These are phyloP conservation scores for Pterulicium gracile DNA, from an alignment of 1,284 basidiomycete genomes.

Conservation along the genomic window DNA sequence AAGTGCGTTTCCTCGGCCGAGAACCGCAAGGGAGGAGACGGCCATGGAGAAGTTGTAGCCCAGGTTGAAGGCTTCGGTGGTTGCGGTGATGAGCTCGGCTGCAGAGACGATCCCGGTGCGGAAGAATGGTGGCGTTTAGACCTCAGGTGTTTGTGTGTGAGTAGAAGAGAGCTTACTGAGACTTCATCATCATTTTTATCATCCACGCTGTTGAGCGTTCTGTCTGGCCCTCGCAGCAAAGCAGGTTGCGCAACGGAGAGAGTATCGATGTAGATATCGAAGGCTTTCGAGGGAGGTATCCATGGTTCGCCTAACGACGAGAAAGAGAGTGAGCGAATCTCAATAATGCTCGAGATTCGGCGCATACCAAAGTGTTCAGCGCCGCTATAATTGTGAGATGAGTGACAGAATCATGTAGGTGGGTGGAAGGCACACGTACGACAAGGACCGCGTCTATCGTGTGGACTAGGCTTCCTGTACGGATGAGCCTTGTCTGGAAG, in stretches of 20 bases:
- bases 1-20: background rate
- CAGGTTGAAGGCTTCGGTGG: background rate
- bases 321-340: background rate
- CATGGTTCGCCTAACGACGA: conserved; percentile 1
- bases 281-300: conserved; percentile 1
- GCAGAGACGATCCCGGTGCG: background rate
- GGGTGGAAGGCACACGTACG: background rate
- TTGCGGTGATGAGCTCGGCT: background rate
- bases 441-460: conserved; percentile 1
- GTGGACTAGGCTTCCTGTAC: background rate
- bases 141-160: background rate
- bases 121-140: too few relatives aligned
- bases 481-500: background rate
- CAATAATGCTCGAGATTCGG: background rate
- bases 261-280: too few relatives aligned
- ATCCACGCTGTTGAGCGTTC: too few relatives aligned
- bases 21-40: conserved; percentile 1
- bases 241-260: too few relatives aligned
- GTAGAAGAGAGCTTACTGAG: background rate
- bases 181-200: too few relatives aligned
- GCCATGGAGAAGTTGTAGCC: background rate
- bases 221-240: too few relatives aligned
- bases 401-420: background rate
- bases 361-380: background rate
- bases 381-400: background rate